Percentiles rank a stretch among this genome's conserved stretches.
phyloP scores from a whole-genome alignment of 192 early-diverging fungal species.

The Geranomyces michiganensis region DNA sequence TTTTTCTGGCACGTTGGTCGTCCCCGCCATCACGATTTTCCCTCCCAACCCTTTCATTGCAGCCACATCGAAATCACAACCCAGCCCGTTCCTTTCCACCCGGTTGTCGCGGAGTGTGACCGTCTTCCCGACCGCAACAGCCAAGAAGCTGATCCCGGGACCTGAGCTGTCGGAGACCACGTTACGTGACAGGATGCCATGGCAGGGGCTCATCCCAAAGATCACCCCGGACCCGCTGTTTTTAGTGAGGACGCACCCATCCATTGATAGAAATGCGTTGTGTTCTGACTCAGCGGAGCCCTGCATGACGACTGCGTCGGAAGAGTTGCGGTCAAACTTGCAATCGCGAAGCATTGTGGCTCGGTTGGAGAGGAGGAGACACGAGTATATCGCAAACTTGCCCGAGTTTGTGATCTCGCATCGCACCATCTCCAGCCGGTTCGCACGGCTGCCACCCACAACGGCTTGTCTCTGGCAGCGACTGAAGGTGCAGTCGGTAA shows the following conservation, averaged over 20 bases:
- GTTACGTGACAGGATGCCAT: constrained; percentile 1
- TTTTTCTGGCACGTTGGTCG: background rate
- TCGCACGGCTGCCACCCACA: background rate
- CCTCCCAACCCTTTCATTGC: background rate
- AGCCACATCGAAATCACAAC: background rate
- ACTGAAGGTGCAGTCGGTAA: background rate
- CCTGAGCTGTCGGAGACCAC: background rate
- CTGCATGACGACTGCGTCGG: constrained; percentile 1
- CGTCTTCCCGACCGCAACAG: constrained; percentile 2
- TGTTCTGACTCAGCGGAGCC: background rate
- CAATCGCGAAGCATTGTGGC: background rate
- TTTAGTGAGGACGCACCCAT: background rate
- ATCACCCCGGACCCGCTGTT: constrained; percentile 5
- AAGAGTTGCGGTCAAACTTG: background rate
- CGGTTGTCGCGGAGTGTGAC: constrained; percentile 3
- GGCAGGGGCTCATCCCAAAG: constrained; percentile 1
- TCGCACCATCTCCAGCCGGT: background rate
- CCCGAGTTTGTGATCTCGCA: constrained; percentile 1
- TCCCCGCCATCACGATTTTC: background rate
- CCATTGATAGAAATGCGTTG: background rate
- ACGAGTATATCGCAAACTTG: background rate
- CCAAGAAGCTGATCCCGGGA: background rate
- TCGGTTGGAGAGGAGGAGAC: background rate
- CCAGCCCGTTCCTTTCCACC: constrained; percentile 1
- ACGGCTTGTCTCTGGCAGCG: background rate